These are phyloP conservation scores for Myrica gale DNA, from an alignment of 306 rosid genomes.

Conservation along the genomic window DNA sequence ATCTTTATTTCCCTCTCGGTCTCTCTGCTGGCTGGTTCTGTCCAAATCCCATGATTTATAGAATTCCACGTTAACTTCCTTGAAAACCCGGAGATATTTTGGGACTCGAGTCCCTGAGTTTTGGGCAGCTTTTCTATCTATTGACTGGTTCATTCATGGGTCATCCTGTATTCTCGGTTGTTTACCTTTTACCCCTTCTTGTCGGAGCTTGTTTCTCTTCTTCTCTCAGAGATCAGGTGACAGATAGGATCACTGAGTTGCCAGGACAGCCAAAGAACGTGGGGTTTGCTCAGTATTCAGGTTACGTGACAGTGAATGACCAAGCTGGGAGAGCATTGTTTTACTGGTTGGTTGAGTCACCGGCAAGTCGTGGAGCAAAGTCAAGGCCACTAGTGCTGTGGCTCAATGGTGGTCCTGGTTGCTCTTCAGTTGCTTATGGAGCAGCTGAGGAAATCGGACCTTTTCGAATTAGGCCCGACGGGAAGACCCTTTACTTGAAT, in stretches of 20 bases:
- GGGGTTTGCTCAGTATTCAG: slow-evolving; percentile 78
- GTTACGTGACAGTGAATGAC: slow-evolving; percentile 82
- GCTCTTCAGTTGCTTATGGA: slow-evolving; percentile 96
- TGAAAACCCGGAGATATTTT: slow-evolving; percentile 2
- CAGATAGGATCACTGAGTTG: slow-evolving; percentile 59
- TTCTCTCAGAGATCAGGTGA: slow-evolving; percentile 54
- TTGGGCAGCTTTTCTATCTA: slow-evolving; percentile 1
- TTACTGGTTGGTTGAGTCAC: slow-evolving; percentile 88
- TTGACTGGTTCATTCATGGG: slow-evolving; percentile 44
- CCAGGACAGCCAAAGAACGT: slow-evolving; percentile 85
- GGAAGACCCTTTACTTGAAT: slow-evolving; percentile 77
- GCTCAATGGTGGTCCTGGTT: slow-evolving; percentile 99
- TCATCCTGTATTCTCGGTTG: slow-evolving; percentile 30
- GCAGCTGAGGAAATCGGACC: slow-evolving; percentile 96
- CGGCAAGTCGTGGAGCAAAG: slow-evolving; percentile 46
- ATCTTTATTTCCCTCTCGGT: slow-evolving; percentile 6
- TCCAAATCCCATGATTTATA: not conserved
- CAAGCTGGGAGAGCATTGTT: slow-evolving; percentile 79
- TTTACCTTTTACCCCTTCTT: slow-evolving; percentile 43
- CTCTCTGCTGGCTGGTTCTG: not conserved
- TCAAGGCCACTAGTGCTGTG: slow-evolving; percentile 90
- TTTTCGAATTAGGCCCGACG: slow-evolving; percentile 73
- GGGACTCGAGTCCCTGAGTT: slow-evolving; percentile 24
- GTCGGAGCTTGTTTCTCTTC: slow-evolving; percentile 49
- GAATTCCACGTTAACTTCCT: slow-evolving; percentile 7